These are phyloP conservation scores for Pyrenochaeta sp. DNA, from an alignment of 2,329 filamentous ascomycete genomes.

Conservation along the genomic window DNA sequence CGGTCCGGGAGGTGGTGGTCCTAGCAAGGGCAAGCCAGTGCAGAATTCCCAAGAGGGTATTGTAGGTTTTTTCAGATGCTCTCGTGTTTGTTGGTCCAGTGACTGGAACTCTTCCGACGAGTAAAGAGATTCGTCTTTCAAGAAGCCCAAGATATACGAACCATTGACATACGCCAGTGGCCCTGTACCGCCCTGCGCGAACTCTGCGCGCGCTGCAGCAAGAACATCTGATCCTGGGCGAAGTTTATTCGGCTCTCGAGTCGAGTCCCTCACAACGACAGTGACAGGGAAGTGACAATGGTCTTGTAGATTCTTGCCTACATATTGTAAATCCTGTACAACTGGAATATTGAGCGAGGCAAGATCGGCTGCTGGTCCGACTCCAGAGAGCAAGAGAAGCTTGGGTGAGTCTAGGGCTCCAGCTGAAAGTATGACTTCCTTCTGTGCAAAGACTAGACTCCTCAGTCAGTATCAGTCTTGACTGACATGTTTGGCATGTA, in stretches of 20 bases:
- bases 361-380: constrained; percentile 64
- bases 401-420: constrained; percentile 36
- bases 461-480: neutral
- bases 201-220: neutral
- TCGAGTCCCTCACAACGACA: neutral
- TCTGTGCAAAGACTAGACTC: neutral
- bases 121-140: neutral
- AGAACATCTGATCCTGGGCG: neutral
- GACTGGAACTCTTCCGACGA: neutral
- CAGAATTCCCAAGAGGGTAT: constrained; percentile 4
- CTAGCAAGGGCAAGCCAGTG: constrained; percentile 1
- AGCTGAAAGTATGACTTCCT: constrained; percentile 1
- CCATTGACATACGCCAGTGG: constrained; percentile 2
- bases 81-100: neutral
- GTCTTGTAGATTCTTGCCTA: constrained; percentile 7
- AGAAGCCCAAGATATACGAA: constrained; percentile 3
- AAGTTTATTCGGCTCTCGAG: neutral
- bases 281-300: constrained; percentile 7
- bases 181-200: neutral
- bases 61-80: neutral
- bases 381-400: constrained; percentile 67
- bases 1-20: constrained; percentile 2
- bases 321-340: constrained; percentile 64
- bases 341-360: constrained; percentile 60
- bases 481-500: neutral